Percentiles rank a stretch among this genome's conserved stretches.
These are phyloP conservation scores for Silene uniflora DNA, from an alignment of 148 eudicot species.

Conservation along the genomic window DNA sequence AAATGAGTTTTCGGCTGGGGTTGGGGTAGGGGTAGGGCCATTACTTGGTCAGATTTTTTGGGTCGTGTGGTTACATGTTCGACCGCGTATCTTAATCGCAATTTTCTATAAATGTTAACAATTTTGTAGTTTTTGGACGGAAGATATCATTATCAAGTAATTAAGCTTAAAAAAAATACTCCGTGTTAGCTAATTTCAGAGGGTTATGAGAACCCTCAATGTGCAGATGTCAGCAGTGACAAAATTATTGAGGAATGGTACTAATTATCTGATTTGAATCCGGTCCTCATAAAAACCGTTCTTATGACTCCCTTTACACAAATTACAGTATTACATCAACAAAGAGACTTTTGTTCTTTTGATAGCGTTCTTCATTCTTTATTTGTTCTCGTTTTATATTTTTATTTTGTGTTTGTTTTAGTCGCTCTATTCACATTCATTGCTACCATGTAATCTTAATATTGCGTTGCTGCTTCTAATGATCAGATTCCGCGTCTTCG, in stretches of 20 bases:
- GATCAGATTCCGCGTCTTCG: constrained; percentile 76
- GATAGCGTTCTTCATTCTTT: background rate
- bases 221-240: too few relatives aligned
- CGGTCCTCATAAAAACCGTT: background rate
- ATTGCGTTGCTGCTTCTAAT: background rate
- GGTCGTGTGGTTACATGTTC: background rate
- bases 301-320: background rate
- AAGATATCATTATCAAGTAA: background rate
- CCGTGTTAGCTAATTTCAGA: too few relatives aligned
- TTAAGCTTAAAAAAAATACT: too few relatives aligned
- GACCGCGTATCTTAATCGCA: background rate
- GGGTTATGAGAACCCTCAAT: too few relatives aligned
- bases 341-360: background rate
- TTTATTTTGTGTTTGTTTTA: too few relatives aligned
- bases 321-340: background rate
- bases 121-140: background rate
- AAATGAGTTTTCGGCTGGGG: background rate
- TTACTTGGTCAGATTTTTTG: background rate
- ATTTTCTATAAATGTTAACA: background rate
- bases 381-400: background rate
- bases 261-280: background rate
- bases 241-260: background rate
- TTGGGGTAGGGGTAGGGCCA: background rate
- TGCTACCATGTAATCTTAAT: background rate
- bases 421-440: background rate